Conservation (phyloP, 208 protist species). For the Leishmania aethiopica region DNA sequence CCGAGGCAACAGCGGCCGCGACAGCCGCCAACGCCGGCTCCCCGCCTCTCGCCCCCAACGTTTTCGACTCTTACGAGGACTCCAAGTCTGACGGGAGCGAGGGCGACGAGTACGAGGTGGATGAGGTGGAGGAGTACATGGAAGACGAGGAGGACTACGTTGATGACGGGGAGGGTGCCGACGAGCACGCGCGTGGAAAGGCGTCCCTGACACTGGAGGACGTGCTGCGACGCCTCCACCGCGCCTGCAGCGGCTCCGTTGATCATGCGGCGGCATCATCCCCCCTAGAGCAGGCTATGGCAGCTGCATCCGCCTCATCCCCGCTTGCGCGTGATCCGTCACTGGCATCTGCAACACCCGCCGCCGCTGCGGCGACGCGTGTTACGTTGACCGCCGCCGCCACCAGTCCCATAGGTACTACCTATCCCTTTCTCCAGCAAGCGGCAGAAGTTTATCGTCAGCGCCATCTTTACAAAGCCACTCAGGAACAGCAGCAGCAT, state of each 20-base stretch:
- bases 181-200: neutral
- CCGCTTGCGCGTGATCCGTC: neutral
- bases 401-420: slow-evolving; percentile 9
- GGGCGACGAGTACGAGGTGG: slow-evolving; percentile 24
- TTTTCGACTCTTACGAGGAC: slow-evolving; percentile 17
- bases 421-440: slow-evolving; percentile 37
- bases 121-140: slow-evolving; percentile 27
- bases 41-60: slow-evolving; percentile 12
- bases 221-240: slow-evolving; percentile 29
- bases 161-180: slow-evolving; percentile 13
- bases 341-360: neutral
- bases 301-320: neutral
- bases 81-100: slow-evolving; percentile 9
- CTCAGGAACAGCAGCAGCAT: slow-evolving; percentile 17
- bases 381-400: neutral
- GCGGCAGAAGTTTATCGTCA: slow-evolving; percentile 33
- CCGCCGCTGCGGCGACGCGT: neutral
- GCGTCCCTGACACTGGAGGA: slow-evolving; percentile 19
- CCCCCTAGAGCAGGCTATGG: neutral
- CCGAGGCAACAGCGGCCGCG: neutral
- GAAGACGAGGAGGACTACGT: slow-evolving; percentile 23
- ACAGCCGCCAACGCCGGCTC: neutral
- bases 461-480: slow-evolving; percentile 9
- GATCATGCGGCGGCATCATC: slow-evolving; percentile 5
- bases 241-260: slow-evolving; percentile 24